Base-by-base conservation (phyloP, 202 grass and related monocot species). In the Elaeis oleifera region DNA sequence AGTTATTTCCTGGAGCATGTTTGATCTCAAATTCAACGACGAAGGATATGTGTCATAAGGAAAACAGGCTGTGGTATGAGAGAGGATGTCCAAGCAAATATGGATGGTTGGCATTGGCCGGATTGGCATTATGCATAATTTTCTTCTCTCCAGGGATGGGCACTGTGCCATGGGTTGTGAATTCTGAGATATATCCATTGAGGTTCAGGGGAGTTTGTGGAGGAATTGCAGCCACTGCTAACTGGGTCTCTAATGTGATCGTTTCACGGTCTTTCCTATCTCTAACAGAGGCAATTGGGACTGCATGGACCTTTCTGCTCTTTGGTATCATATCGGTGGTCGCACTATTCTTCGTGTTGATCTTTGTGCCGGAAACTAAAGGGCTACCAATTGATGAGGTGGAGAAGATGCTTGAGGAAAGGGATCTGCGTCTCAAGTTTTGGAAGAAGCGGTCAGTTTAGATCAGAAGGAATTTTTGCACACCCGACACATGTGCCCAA, bases 141-240 rank as follows among this genome's bases (percentile, higher is more conserved):
- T 88, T 82, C 71, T 96, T 96, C 79, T 83, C 86, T 13, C 90
- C 86, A 5, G 87, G 90, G 28, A 96, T 96, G 86, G 90, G 87
- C 18, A 86, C 86, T 1, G 90, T 90, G 76, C 90, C 90, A 22
- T 96, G 90, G 90, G 84, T 90, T 21, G 90, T 96, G 26, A 90
- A 96, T 72, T 90, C 86, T 18, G 90, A 96, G 87, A 85, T 96
- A 74, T 96, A 96, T 69, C 90, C 90, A 51, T 61, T 90, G 51
- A 72, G 83, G 27, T 70, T 78, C 70, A 70, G 90, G 23, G 90
- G 90, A 14, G 65, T 76, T 65, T 96, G 90, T 49, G 90, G 90
- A 6, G 90, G 90, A 58, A 83, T 74, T n/a, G 87, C 90, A 17
- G 90, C 90, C 2, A 96, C 86, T 19, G 90, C 84, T 1, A 96